Evolutionary conservation across 305 asterid genomes (phyloP).

Genomic region (Lippia alba): DNA sequence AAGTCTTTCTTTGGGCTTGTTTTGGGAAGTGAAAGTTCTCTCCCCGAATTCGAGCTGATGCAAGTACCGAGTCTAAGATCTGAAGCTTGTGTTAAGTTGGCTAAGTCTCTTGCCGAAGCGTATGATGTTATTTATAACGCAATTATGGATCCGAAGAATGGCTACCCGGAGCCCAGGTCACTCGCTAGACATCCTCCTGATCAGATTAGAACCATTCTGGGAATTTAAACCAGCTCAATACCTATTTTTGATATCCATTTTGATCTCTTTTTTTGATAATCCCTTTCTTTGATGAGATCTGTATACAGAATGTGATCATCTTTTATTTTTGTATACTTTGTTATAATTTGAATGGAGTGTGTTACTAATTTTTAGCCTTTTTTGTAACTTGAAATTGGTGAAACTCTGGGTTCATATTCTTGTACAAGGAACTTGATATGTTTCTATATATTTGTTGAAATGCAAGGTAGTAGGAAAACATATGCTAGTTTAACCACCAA

Average conservation of each 20-base stretch:
- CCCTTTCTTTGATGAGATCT: slow-evolving; percentile 1
- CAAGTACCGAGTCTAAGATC: slow-evolving; percentile 88
- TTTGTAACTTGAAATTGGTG: too few relatives aligned
- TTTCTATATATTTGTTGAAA: too few relatives aligned
- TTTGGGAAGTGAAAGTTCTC: slow-evolving; percentile 78
- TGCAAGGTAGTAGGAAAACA: too few relatives aligned
- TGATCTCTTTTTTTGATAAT: not conserved
- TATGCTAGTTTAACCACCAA: too few relatives aligned
- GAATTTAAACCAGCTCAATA: slow-evolving; percentile 52
- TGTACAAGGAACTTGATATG: too few relatives aligned
- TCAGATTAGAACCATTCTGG: slow-evolving; percentile 93
- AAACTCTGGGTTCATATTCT: too few relatives aligned
- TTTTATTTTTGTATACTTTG: slow-evolving; percentile 2
- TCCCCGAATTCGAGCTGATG: slow-evolving; percentile 93
- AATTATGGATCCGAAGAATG: slow-evolving; percentile 76
- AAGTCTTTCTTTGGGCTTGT: slow-evolving; percentile 88
- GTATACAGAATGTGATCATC: slow-evolving; percentile 21
- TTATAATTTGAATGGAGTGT: slow-evolving; percentile 25
- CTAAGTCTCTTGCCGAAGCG: slow-evolving; percentile 75
- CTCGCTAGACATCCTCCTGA: slow-evolving; percentile 96
- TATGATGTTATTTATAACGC: slow-evolving; percentile 78
- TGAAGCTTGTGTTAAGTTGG: slow-evolving; percentile 72
- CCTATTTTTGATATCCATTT: slow-evolving; percentile 3
- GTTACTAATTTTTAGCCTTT: not conserved
- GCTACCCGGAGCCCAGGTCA: slow-evolving; percentile 82